Base-by-base conservation (phyloP, 2,329 filamentous ascomycete genomes). In the Hypoxylon sp. region DNA sequence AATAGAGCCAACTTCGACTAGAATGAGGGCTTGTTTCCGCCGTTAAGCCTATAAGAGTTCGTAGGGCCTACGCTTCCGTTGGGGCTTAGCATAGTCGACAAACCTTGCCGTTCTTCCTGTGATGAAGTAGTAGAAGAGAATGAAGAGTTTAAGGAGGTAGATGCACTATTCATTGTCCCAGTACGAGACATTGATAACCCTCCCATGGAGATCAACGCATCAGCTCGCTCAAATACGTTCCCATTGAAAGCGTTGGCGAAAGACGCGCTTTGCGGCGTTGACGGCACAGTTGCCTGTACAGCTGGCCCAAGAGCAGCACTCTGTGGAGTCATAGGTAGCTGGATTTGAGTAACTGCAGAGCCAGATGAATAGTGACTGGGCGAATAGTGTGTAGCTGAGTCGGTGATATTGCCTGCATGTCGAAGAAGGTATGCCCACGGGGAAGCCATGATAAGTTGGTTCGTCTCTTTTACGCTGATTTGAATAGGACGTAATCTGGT, bases 241-340 rank as follows among this genome's bases (percentile, higher is more conserved):
- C 87, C 86, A 1, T 83, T 81, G 66, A 89, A 88, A 1, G 84
- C 83, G 14, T 81, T 80, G 6, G 83, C 82, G 73, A 89, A 89
- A 0, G 86, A 86, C 1, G 81, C 84, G 65, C 82, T 87, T 75
- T 88, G 84, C 9, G 89, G 89, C 0, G 89, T 93, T 2, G 87
- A 92, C 3, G 93, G 92, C 10, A 97, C 90, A 0, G 93, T 98
- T 0, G 94, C 94, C 79, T 97, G 94, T 60, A 94, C 93, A 19
- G 94, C 94, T 5, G 94, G 93, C 0, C 94, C 95, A 4, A 98
- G 84, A 1, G 94, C 94, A 14, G 94, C 94, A 73, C 93, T 96
- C 68, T 97, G 87, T 6, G 95, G 94, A 1, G 94, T 98, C 75
- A 96, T 93, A 7, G 94, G 94, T 38, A 94, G 73, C 57, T 81